Evolutionary conservation across 2,329 filamentous ascomycete species (phyloP), one percentile per base, ranked within the genome.

Genomic region (Triangularia verruculosa): DNA sequence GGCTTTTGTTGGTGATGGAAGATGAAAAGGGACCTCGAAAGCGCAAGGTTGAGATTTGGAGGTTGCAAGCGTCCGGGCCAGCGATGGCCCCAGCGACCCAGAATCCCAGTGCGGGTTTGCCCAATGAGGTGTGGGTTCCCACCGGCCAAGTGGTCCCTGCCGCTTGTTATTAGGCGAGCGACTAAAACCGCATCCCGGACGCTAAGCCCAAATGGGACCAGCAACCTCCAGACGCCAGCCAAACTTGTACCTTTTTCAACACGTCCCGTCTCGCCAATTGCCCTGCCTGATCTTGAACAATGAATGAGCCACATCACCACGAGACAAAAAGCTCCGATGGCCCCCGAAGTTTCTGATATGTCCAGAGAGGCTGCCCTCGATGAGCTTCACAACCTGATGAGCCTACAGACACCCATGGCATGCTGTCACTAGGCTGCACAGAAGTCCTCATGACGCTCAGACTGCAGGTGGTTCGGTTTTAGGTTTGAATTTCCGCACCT

Each of bases 81-180:
- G 64, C 57, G 39, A 47, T 47, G 64, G 64, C 61, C 43, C 59
- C 39, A 47, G 39, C 39, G 39, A 47, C 39, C 39, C 39, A 47
- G 39, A 47, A 47, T 54, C 59, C 62, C 67, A 68, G 60, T 61
- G 66, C 59, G 64, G 64, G 66, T 61, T 67, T 61, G 66, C 64
- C 39, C 59, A 61, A 61, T 62, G 51, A 61, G 59, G 63, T 64
- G 63, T 56, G 63, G 59, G 66, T 64, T 58, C 59, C 66, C 64
- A 65, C 66, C 59, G 51, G 55, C 56, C 60, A 62, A 65, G 63
- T 66, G 65, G 68, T 68, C 63, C 66, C 66, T 67, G 68, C 66
- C 66, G 68, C 67, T 68, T 66, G 64, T 68, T 70, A 58, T 59
- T 70, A 70, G 70, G 68, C 70, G 68, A 68, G 67, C 69, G 66